Evolutionary conservation across 2,329 filamentous ascomycete genomes (phyloP), one percentile per base, ranked within the genome.

Genomic region (Chlorencoelia australis): DNA sequence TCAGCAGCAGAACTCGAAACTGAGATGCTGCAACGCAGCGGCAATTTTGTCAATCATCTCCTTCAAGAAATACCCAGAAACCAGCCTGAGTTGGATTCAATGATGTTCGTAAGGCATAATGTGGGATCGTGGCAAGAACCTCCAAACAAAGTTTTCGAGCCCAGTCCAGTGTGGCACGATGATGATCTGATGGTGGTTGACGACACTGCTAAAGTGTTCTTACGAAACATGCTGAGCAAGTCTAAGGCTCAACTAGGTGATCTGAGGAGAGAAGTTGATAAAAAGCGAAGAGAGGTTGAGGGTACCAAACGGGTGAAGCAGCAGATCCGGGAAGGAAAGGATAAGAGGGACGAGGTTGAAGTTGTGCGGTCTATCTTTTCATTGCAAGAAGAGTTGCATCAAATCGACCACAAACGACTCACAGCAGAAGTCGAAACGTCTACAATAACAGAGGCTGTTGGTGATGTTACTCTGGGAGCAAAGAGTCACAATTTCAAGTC

Each of bases 31-130:
- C 71, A 77, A 42, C 75, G 80, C 47, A 88, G 85, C 55, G 75
- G 73, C 4, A 73, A 75, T 25, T 73, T 85, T 42, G 67, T 94
- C 48, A 70, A 81, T 19, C 78, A 82, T 47, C 71, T 95, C 8
- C 67, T 77, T 4, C 70, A 75, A 39, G 89, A 96, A 55, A 91
- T 98, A 33, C 74, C 81, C 9, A 75, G 89, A 40, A 98, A 98
- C 56, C 73, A 82, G 43, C 91, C 91, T 7, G 72, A 82, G 30
- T 71, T 98, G 26, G 93, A 98, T 60, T 94, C 87, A 14, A 85
- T 94, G 71, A 98, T 98, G 91, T 98, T 95, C 59, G 79, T 94
- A 39, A 79, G 82, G 43, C 91, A 98, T 65, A 98, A 98, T 54
- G 77, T 83, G 49, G 73, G 75, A 16, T 65, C 72, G 34, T 94